Base-by-base conservation (phyloP, 805 yeast species). In the Yarrowia alimentaria region DNA sequence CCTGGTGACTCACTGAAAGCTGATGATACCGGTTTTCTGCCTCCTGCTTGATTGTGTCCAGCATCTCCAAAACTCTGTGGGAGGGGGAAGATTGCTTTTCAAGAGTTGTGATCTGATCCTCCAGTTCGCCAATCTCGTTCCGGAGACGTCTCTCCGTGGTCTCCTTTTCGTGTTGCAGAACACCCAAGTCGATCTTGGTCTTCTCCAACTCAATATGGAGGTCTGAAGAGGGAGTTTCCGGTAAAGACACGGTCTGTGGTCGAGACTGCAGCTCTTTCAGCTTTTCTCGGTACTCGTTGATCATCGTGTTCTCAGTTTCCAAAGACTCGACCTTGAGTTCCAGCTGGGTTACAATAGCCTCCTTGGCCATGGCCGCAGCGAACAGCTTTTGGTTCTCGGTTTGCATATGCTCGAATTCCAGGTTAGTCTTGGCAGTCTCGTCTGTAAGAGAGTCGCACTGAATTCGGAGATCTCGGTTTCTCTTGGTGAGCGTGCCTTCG, bases 401-500 rank as follows among this genome's bases (percentile, higher is more conserved):
- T 24, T 60, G 58, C 33, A 65, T 66, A 13, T 58, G 59, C 4
- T 56, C 58, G 0, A 71, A 58, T 26, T 58, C 58, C 16, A 53
- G 45, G 9, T 58, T 47, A 10, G 60, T 53, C 19, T 56, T 58
- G 8, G 55, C 58, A 6, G 59, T 55, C 28, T 59, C 59, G n/a
- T 52, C 53, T 21, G 56, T 56, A 38, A 62, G 54, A 3, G 51
- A 53, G 6, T 53, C 54, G 28, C 61, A 48, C 42, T 61, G 61
- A 1, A 54, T 58, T 16, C 64, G 53, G 32, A 65, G 59, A 26
- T 61, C 67, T 25, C 63, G 59, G 54, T 63, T 66, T 50, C 63
- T 61, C 19, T 62, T 59, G 9, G 67, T 50, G 10, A 69, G 56
- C 26, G 62, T 58, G 8, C 59, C 55, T 47, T 71, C 71, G 52